Percentiles rank a stretch among this genome's conserved stretches.
These are phyloP conservation scores for Quercus variabilis DNA, from an alignment of 306 rosid genomes.

Conservation along the genomic window DNA sequence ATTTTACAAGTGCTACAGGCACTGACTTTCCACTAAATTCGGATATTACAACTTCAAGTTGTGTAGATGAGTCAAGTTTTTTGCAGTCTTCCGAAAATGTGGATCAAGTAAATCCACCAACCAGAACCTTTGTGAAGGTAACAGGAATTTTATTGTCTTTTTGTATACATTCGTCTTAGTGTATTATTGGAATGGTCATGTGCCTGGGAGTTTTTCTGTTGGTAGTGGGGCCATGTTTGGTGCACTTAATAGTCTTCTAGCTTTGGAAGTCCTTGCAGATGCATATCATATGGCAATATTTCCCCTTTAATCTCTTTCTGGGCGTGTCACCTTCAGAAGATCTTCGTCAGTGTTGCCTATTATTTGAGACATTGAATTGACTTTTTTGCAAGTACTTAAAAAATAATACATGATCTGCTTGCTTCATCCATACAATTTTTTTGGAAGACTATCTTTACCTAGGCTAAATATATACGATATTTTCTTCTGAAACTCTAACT, in stretches of 20 bases:
- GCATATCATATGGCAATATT: too few relatives aligned
- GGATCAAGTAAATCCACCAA: slow-evolving; percentile 58
- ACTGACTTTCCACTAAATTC: slow-evolving; percentile 56
- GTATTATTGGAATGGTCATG: neutral
- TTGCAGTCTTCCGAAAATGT: slow-evolving; percentile 57
- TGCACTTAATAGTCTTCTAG: neutral
- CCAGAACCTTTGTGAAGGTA: slow-evolving; percentile 69
- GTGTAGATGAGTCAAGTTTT: slow-evolving; percentile 67
- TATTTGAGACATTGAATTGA: too few relatives aligned
- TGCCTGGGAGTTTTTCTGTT: neutral
- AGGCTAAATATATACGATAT: neutral
- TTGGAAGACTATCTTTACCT: neutral
- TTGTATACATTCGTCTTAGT: neutral
- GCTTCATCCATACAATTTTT: neutral
- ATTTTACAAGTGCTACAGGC: slow-evolving; percentile 59
- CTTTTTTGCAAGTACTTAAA: too few relatives aligned
- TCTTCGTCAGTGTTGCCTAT: too few relatives aligned
- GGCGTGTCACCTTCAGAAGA: too few relatives aligned
- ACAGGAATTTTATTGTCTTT: neutral
- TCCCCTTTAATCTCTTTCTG: too few relatives aligned
- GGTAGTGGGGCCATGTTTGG: neutral
- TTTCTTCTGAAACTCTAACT: neutral
- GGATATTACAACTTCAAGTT: slow-evolving; percentile 50
- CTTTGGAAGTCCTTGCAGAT: neutral
- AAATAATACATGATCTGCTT: too few relatives aligned